Evolutionary conservation across 106 monocot species (phyloP).

Genomic region (Allium fistulosum): DNA sequence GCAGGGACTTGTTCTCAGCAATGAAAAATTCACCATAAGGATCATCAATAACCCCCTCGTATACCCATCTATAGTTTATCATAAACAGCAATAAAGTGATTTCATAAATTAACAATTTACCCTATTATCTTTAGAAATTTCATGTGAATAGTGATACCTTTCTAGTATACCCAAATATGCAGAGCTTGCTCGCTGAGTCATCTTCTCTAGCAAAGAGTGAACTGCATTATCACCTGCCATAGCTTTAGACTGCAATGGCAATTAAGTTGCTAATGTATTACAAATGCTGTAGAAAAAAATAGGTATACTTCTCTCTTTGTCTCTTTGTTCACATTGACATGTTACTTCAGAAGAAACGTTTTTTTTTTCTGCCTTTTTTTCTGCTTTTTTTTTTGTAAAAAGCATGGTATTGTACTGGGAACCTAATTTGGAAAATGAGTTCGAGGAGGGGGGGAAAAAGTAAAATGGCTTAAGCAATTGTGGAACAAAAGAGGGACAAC

Average conservation of each 20-base stretch:
- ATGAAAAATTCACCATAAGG: conserved; percentile 99
- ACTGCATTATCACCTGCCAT: conserved; percentile 94
- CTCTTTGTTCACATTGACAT: no score
- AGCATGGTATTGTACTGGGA: no score
- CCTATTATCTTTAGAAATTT: background rate
- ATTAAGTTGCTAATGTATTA: no score
- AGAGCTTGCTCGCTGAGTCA: conserved; percentile 82
- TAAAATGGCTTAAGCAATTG: no score
- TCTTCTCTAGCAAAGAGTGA: conserved; percentile 82
- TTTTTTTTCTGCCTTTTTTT: no score
- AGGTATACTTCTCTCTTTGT: no score
- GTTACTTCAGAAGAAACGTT: no score
- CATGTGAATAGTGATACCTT: conserved; percentile 31
- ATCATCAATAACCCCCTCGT: conserved; percentile 97
- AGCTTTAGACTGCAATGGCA: conserved; percentile 62
- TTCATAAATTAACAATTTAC: background rate
- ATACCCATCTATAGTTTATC: conserved; percentile 68
- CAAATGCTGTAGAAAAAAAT: no score
- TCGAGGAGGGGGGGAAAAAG: no score
- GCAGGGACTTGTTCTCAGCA: conserved; percentile 85
- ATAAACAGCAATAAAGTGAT: background rate
- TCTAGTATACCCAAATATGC: conserved; percentile 89
- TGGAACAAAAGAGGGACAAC: no score
- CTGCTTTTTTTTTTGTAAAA: no score
- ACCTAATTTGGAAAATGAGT: no score